phyloP scores from a whole-genome alignment of 306 rosid species.

The Castanospermum australe region DNA sequence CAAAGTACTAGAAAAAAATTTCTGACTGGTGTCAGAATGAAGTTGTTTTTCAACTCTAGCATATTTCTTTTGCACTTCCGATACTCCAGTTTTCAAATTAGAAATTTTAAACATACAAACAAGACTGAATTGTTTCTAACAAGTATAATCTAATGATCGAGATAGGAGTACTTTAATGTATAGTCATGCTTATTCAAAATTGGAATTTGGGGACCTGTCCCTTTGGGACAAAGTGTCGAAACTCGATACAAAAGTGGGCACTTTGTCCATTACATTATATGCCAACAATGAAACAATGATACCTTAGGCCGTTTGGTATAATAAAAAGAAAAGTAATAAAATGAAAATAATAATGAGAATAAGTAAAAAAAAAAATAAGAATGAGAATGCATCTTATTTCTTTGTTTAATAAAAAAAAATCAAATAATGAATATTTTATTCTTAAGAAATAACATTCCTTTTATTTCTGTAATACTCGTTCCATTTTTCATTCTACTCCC shows the following conservation, averaged over 20 bases:
- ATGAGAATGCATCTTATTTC: no score
- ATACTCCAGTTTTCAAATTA: not conserved
- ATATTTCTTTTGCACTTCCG: not conserved
- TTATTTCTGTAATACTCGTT: no score
- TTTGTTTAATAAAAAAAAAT: no score
- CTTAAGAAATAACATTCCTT: no score
- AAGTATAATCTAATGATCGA: not conserved
- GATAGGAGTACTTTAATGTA: no score
- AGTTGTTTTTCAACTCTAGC: not conserved
- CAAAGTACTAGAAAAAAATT: not conserved
- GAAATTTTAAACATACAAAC: not conserved
- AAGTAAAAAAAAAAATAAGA: no score
- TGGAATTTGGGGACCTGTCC: not conserved
- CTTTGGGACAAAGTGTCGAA: not conserved
- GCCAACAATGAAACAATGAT: not conserved
- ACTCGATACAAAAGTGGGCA: not conserved
- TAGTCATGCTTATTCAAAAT: not conserved
- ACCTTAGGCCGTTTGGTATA: no score
- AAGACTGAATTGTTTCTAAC: not conserved
- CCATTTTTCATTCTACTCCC: no score
- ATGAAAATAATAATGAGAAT: no score
- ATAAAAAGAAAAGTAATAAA: no score
- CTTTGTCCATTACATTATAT: not conserved
- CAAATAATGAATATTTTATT: no score
- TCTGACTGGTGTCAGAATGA: not conserved